Percentiles rank a stretch among this genome's conserved stretches.
These are phyloP conservation scores for Crassisporium funariophilum DNA, from an alignment of 768 basidiomycete genomes.

Conservation along the genomic window DNA sequence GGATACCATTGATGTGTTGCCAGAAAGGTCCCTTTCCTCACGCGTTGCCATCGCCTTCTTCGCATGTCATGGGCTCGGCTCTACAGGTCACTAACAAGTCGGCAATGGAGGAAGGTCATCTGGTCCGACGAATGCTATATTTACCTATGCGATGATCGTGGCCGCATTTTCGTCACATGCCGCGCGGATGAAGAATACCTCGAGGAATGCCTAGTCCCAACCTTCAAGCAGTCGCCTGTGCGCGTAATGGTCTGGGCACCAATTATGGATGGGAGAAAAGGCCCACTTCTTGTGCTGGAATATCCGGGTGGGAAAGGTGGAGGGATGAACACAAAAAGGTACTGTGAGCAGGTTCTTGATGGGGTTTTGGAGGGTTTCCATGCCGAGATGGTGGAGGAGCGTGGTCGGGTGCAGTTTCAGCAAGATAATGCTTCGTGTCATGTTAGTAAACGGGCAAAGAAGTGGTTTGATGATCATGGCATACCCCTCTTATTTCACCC, in stretches of 20 bases:
- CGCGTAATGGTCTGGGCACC: too few relatives aligned
- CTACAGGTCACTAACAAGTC: constrained; percentile 19
- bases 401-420: too few relatives aligned
- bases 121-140: constrained; percentile 20
- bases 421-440: constrained; percentile 29
- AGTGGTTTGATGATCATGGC: constrained; percentile 21
- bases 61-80: constrained; percentile 28
- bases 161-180: constrained; percentile 27
- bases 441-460: constrained; percentile 17
- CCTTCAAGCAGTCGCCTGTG: too few relatives aligned
- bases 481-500: constrained; percentile 28
- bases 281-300: too few relatives aligned
- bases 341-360: constrained; percentile 28
- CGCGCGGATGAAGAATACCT: constrained; percentile 21
- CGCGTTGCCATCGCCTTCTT: constrained; percentile 5
- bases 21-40: too few relatives aligned
- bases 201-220: too few relatives aligned
- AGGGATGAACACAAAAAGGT: too few relatives aligned
- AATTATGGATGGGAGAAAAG: too few relatives aligned
- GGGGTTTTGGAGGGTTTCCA: constrained; percentile 19
- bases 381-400: constrained; percentile 15
- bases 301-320: too few relatives aligned
- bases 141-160: constrained; percentile 14
- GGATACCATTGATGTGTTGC: constrained; percentile 10
- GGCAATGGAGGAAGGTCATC: constrained; percentile 19